Percentiles rank a stretch among this genome's conserved stretches.
phyloP scores from a whole-genome alignment of 495 filamentous ascomycete genomes.

The Penicillium dipodomyicola region DNA sequence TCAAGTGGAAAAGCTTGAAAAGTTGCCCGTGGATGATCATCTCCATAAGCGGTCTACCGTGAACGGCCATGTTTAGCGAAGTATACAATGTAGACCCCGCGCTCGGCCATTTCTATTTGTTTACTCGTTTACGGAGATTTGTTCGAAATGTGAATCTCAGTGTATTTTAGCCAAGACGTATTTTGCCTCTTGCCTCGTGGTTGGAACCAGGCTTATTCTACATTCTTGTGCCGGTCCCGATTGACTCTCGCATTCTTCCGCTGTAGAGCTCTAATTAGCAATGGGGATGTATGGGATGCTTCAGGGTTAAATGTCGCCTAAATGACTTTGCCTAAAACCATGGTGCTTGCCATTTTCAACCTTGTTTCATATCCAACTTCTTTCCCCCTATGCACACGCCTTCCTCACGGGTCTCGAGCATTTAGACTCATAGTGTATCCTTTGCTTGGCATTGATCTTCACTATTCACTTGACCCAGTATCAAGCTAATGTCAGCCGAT shows the following conservation, averaged over 20 bases:
- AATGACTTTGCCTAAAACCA: neutral
- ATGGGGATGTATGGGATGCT: neutral
- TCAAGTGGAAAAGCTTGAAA: neutral
- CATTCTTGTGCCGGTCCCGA: conserved; percentile 28
- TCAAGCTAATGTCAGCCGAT: conserved; percentile 1
- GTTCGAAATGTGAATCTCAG: conserved; percentile 1
- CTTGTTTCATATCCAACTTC: neutral
- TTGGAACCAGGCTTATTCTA: conserved; percentile 9
- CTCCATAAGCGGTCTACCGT: conserved; percentile 8
- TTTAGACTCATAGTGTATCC: neutral
- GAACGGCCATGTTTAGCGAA: conserved; percentile 4
- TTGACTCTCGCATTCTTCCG: conserved; percentile 26
- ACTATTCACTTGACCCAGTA: neutral
- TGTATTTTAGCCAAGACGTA: neutral
- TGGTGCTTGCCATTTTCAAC: neutral
- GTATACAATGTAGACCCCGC: conserved; percentile 1
- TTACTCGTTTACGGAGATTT: conserved; percentile 4
- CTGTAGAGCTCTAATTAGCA: conserved; percentile 14
- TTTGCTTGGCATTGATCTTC: neutral
- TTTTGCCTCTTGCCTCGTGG: conserved; percentile 24
- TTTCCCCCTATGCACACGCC: conserved; percentile 8
- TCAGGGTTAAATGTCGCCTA: neutral
- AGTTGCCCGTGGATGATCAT: conserved; percentile 6
- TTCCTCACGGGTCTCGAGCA: conserved; percentile 3
- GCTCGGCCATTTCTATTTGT: conserved; percentile 1